Evolutionary conservation across 768 basidiomycete genomes (phyloP).

Genomic region (Mycena polygramma): DNA sequence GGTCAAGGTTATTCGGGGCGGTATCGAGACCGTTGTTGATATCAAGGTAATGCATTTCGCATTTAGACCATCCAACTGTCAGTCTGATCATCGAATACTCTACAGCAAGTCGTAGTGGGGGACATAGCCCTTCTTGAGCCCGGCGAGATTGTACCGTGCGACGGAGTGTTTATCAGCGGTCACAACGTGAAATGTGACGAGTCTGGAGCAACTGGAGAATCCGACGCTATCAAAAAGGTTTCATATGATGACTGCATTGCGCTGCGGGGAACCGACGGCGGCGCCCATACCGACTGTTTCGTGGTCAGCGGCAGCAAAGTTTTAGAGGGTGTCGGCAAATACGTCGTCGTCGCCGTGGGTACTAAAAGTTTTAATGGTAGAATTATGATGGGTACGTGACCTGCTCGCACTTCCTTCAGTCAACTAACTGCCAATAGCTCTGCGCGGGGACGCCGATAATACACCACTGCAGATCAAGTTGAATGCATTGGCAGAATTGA

Average conservation of each 20-base stretch:
- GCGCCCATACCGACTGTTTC: constrained; percentile 87
- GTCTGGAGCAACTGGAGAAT: constrained; percentile 96
- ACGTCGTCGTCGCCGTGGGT: constrained; percentile 94
- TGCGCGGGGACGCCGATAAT: constrained; percentile 87
- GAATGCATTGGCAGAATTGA: constrained; percentile 93
- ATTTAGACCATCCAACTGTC: constrained; percentile 19
- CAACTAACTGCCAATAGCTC: constrained; percentile 60
- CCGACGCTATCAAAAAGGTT: constrained; percentile 93
- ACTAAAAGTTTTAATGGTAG: constrained; percentile 95
- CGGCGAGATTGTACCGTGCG: constrained; percentile 96
- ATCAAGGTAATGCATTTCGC: constrained; percentile 70
- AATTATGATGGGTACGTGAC: constrained; percentile 92
- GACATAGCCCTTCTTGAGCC: constrained; percentile 94
- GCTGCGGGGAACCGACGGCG: constrained; percentile 53
- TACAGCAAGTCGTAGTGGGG: constrained; percentile 91
- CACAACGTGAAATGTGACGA: constrained; percentile 98
- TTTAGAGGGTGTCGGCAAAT: constrained; percentile 92
- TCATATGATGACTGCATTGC: constrained; percentile 81
- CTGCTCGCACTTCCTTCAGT: constrained; percentile 17
- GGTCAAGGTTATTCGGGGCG: constrained; percentile 85
- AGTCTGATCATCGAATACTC: constrained; percentile 33
- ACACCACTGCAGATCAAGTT: constrained; percentile 96
- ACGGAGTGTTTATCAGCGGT: constrained; percentile 93
- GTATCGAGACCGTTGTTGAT: constrained; percentile 78
- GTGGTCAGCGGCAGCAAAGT: constrained; percentile 93